These are phyloP conservation scores for Cardamine occulta DNA, from an alignment of 345 rosid genomes.

Conservation along the genomic window DNA sequence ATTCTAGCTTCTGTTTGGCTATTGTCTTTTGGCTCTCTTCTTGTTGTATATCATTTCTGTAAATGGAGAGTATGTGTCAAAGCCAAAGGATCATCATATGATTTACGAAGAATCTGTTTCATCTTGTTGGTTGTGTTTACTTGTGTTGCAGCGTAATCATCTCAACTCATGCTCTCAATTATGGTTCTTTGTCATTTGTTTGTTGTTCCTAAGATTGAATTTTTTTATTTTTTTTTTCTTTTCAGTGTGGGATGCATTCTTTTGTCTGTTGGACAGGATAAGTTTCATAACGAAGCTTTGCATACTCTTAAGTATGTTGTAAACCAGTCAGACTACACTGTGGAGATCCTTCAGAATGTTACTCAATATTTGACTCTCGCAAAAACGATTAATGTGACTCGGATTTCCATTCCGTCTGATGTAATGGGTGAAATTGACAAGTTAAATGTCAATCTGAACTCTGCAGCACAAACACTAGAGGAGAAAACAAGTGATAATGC, in stretches of 20 bases:
- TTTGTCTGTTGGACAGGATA: slow-evolving; percentile 85
- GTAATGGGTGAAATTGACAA: slow-evolving; percentile 76
- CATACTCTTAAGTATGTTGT: slow-evolving; percentile 84
- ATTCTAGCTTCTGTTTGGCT: slow-evolving; percentile 80
- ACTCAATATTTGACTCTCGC: slow-evolving; percentile 88
- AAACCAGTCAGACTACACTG: slow-evolving; percentile 93
- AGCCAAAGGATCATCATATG: slow-evolving; percentile 52
- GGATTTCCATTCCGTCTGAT: slow-evolving; percentile 71
- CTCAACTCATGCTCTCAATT: neutral
- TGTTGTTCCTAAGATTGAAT: slow-evolving; percentile 19
- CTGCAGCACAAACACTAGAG: slow-evolving; percentile 69
- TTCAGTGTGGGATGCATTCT: slow-evolving; percentile 89
- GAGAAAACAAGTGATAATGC: slow-evolving; percentile 79
- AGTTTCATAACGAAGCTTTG: slow-evolving; percentile 77
- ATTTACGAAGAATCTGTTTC: slow-evolving; percentile 61
- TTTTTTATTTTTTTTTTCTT: slow-evolving; percentile 4
- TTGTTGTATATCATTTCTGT: slow-evolving; percentile 61
- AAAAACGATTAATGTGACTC: slow-evolving; percentile 82
- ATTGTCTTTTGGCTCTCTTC: slow-evolving; percentile 80
- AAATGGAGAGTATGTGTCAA: slow-evolving; percentile 65
- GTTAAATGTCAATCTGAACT: slow-evolving; percentile 68
- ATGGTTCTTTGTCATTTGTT: neutral
- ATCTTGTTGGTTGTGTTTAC: slow-evolving; percentile 82
- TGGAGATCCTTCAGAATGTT: slow-evolving; percentile 77
- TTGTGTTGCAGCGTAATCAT: slow-evolving; percentile 78